Evolutionary conservation across 192 early-diverging fungal species (phyloP), one percentile per base, ranked within the genome.

Genomic region (Linnemannia hyalina): DNA sequence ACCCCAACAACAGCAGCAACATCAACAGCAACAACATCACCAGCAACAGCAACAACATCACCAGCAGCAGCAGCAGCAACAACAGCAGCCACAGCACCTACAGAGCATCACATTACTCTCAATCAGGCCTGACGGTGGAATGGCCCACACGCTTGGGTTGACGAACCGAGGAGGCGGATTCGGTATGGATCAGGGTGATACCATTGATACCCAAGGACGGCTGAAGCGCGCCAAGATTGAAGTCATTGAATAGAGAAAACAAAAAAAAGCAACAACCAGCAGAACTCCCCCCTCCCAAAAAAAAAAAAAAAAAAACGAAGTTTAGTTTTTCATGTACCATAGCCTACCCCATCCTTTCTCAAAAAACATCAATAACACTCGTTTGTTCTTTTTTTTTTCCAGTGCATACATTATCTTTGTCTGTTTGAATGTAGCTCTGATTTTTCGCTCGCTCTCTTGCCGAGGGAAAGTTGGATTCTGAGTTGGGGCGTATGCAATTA

Each of bases 81-180:
- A 78, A 16, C 60, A 29, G 46, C 60, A 29, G 46, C 18, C 29
- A 20, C 73, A 74, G 46, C 41, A 32, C n/a, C 11, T 75, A 15
- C 65, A 74, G 22, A 81, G 70, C 46, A 82, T 82, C 26, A 82
- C 81, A 13, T 29, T 82, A 32, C 49, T 82, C 3, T 82, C 81
- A 1, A 82, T 82, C 54, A 76, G 40, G 55, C 71, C 75, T 36
- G 75, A 82, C 42, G 42, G 72, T 23, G 75, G 81, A 11, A 82
- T 77, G 68, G 80, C 65, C 4, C 80, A 81, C 49, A 60, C 80
- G 29, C 42, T 82, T 46, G 81, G 81, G 38, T 22, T 82, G 22
- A 63, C 72, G 70, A 76, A 82, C 55, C 81, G 81, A 23, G 47
- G 68, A 18, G 63, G 73, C 13, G 73, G 81, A 5, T 54, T 68